Base-by-base conservation (phyloP, 2,329 filamentous ascomycete genomes). In the Coniochaeta hoffmannii region DNA sequence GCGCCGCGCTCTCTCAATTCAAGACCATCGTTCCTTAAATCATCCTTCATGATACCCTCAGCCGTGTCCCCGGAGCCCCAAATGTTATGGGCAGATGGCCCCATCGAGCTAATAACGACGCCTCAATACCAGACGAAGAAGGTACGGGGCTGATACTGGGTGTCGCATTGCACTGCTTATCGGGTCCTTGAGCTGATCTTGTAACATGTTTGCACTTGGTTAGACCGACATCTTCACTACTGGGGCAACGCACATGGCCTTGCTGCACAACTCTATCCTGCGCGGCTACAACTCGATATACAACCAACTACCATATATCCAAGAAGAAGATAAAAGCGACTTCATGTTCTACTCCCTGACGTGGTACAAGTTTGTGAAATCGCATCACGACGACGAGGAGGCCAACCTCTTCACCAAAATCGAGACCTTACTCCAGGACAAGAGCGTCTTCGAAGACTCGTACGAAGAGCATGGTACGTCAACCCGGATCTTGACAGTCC, bases 261-360 rank as follows among this genome's bases (percentile, higher is more conserved):
- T 85, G 53, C 70, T 83, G 52, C 82, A 86, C 72, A 86, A 86
- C 62, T 71, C 78, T 55, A 79, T 86, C 62, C 78, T 86, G 59
- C 80, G 83, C 41, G 80, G 81, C 54, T 83, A 81, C 72, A 86
- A 87, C 68, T 79, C 76, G 62, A 83, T 87, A 63, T 83, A 80
- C 65, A 75, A 78, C 38, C 83, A 86, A 65, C 81, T 80, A 1
- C 74, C 76, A 11, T 71, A 78, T 61, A 67, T 85, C 41, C 65
- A 72, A 10, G 72, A 75, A 2, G 65, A 66, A n/a, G 80, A 85
- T 65, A 77, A 77, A 65, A 64, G 68, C 50, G 77, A 80, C 64
- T 86, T 87, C 60, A 67, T 85, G 54, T 75, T 74, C 17, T 86
- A 86, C 68, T 71, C 73, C 30, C 70, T 80, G 53, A 77, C 81